These are phyloP conservation scores for Candida silvatica DNA, from an alignment of 805 yeast genomes.

Conservation along the genomic window DNA sequence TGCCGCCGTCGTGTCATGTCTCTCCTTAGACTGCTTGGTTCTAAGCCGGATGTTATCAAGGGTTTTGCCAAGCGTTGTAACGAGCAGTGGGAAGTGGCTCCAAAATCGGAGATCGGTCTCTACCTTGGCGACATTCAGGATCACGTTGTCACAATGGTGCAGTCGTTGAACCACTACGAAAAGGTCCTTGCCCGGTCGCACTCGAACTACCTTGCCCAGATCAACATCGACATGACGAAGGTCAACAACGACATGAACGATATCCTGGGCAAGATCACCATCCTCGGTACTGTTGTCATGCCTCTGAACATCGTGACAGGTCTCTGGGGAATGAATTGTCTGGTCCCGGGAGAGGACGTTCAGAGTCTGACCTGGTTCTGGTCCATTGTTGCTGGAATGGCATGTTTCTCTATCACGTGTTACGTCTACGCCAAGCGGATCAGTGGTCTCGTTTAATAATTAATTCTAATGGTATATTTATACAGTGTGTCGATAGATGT, in stretches of 20 bases:
- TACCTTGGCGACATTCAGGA: slow-evolving; percentile 96
- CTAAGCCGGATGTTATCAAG: slow-evolving; percentile 95
- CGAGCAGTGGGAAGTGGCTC: slow-evolving; percentile 75
- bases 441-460: slow-evolving; percentile 20
- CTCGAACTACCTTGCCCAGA: slow-evolving; percentile 91
- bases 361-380: slow-evolving; percentile 63
- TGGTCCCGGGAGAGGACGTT: slow-evolving; percentile 85
- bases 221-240: slow-evolving; percentile 95
- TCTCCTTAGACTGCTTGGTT: slow-evolving; percentile 70
- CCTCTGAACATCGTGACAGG: slow-evolving; percentile 96
- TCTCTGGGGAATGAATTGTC: slow-evolving; percentile 97
- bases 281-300: slow-evolving; percentile 87
- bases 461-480: background rate
- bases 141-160: slow-evolving; percentile 96
- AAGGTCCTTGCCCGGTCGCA: slow-evolving; percentile 91
- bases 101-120: slow-evolving; percentile 83
- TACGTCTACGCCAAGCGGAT: slow-evolving; percentile 40
- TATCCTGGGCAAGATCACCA: slow-evolving; percentile 86
- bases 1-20: slow-evolving; percentile 94
- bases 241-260: slow-evolving; percentile 97
- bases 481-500: background rate
- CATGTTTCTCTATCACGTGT: slow-evolving; percentile 35
- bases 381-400: slow-evolving; percentile 38
- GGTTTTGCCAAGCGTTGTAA: slow-evolving; percentile 89
- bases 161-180: slow-evolving; percentile 88